A percentile compares a stretch with the other conserved stretches of the same genome.
Evolutionary conservation across 441 rosid species (phyloP).

Genomic region (Erodium trifolium): DNA sequence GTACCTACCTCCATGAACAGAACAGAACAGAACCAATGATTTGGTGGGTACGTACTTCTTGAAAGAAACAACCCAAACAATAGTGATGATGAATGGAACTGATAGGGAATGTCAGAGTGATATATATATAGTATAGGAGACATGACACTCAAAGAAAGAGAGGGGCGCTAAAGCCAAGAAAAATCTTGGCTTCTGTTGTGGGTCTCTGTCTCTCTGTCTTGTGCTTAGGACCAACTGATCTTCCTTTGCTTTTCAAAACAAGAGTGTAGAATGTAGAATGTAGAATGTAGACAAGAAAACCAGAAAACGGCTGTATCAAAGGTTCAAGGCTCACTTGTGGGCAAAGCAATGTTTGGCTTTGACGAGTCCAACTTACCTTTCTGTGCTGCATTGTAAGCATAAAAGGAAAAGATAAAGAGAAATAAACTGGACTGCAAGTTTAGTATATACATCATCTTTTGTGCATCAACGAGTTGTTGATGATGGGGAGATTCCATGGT

Average conservation of each 20-base stretch:
- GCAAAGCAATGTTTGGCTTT: slow-evolving; percentile 35
- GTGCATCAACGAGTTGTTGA: too few relatives aligned
- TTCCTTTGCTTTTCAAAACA: too few relatives aligned
- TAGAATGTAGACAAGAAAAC: too few relatives aligned
- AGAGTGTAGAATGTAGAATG: too few relatives aligned
- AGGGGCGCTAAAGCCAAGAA: slow-evolving; percentile 12
- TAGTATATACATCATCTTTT: slow-evolving; percentile 12
- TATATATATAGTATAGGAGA: slow-evolving; percentile 13
- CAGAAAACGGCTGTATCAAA: slow-evolving; percentile 26
- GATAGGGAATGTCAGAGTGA: slow-evolving; percentile 20
- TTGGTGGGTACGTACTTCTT: background rate
- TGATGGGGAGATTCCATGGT: background rate
- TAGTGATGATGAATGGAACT: background rate
- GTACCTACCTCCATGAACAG: slow-evolving; percentile 17
- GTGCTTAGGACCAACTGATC: too few relatives aligned
- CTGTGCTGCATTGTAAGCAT: background rate
- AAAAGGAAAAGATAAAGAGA: slow-evolving; percentile 11
- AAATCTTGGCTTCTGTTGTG: slow-evolving; percentile 1
- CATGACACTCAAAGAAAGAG: background rate
- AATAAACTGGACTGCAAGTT: slow-evolving; percentile 20
- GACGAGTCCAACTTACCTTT: slow-evolving; percentile 32
- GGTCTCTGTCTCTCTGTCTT: background rate
- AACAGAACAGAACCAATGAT: background rate
- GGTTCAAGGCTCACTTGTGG: slow-evolving; percentile 23
- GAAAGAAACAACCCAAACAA: background rate